Evolutionary conservation across 805 yeast species (phyloP), one percentile per base, ranked within the genome.

Genomic region (Vanderwaltozyma tropicalis): DNA sequence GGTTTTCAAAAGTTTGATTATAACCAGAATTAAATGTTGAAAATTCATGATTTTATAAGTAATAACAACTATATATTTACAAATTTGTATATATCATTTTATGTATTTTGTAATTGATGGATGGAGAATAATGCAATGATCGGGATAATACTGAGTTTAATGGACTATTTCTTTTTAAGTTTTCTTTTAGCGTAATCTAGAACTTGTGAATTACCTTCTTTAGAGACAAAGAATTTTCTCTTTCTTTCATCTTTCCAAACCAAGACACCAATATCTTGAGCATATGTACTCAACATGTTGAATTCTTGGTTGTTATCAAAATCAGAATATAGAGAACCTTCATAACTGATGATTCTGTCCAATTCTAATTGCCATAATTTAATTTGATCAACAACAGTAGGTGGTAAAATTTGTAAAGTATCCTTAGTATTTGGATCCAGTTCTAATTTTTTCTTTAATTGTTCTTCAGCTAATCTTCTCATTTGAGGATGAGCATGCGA

Each of bases 351-450:
- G 46, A 92, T 84, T 61, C 99, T 74, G 58, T 92, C 97, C 63
- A 88, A 62, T 57, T 92, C 99, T 42, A 92, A 67, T 64, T 92
- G 97, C 99, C 99, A 92, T 37, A 92, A 68, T 55, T 78, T 80
- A 49, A 92, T 84, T 58, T 92, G 99, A 61, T 92, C 99, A 1
- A 85, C 83, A n/a, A 92, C 95, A 0, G 95, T 92, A 0, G 97
- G 95, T 3, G 97, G 97, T 5, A 83, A 57, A 11, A 92, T 65
- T 52, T 79, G 78, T 41, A 77, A 50, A 44, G 71, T 55, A 46
- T 76, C 72, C 44, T 71, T 70, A 7, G 69, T 61, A 12, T 63
- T 64, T 5, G 64, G 55, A 31, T 63, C 67, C 41, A 77, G 71
- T 42, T 81, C 92, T 36, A 76, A 55, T 54, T 79, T 80, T 49